Evolutionary conservation across 2,329 filamentous ascomycete genomes (phyloP), one percentile per base, ranked within the genome.

Genomic region (Tolypocladium ophioglossoides): DNA sequence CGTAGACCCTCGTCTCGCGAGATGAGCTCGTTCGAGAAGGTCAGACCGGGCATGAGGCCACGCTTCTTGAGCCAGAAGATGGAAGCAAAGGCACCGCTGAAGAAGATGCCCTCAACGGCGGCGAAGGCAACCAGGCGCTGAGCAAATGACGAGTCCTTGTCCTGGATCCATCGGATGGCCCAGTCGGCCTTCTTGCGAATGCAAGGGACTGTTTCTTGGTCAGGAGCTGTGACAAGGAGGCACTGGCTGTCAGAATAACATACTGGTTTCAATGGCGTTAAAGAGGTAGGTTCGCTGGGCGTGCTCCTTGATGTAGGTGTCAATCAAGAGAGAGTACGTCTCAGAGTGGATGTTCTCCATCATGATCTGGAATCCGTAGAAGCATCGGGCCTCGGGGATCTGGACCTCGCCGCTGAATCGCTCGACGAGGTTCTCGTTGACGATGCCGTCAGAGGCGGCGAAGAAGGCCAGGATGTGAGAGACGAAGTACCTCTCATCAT

Each of bases 21-120:
- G 78, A 99, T 99, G 68, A 99, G 87, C 80, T 99, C 94, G 79
- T 99, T 99, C 71, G 94, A 97, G 80, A 99, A 99, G 63, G 94
- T 97, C 59, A 99, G 82, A 64, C 94, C 94, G 50, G 94, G 88
- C 94, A 99, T 99, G 63, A 99, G 85, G 64, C 94, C 94, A 72
- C 95, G 94, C 86, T 99, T 99, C 89, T 97, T 99, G 68, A 99
- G 81, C 94, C 94, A 99, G 83, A 99, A 99, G 77, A 99, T 97
- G 62, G 94, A 95, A 4, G 94, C 94, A 67, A 99, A 99, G 27
- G 94, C 95, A 60, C 94, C 94, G 64, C 87, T 94, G 85, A 99
- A 99, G 86, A 99, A 99, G 78, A 99, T 99, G 70, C 94, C 94
- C 78, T 99, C 94, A 53, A 99, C 91, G 47, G 94, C 94, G 60